Conservation (phyloP, 2,329 filamentous ascomycete genomes). For the Pseudogymnoascus sp. region DNA sequence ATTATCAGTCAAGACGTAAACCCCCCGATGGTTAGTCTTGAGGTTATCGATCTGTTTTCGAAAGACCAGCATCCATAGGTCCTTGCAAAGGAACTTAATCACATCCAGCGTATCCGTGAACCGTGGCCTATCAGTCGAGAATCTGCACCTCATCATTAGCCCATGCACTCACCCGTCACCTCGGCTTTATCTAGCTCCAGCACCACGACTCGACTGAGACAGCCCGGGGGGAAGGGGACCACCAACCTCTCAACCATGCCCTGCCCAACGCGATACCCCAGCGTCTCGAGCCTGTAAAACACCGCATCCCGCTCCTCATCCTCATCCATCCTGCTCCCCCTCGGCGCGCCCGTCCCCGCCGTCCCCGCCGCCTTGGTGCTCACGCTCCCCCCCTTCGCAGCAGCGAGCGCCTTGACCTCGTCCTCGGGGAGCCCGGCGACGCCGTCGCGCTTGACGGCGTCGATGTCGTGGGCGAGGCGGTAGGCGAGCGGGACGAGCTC, state of each 20-base stretch:
- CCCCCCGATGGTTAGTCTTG: constrained; percentile 96
- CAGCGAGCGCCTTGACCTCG: constrained; percentile 27
- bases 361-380: constrained; percentile 18
- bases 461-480: constrained; percentile 63
- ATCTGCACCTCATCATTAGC: constrained; percentile 39
- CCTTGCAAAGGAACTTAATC: constrained; percentile 98
- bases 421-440: constrained; percentile 5
- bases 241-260: constrained; percentile 81
- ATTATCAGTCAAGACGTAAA: constrained; percentile 93
- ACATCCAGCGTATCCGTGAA: constrained; percentile 90
- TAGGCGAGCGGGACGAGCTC: constrained; percentile 94
- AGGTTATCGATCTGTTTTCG: constrained; percentile 97
- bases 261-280: constrained; percentile 88
- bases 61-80: constrained; percentile 91
- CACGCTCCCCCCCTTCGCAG: constrained; percentile 59
- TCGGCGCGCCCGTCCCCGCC: constrained; percentile 13
- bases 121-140: constrained; percentile 74
- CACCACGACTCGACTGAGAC: background rate
- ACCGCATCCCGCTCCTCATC: constrained; percentile 80
- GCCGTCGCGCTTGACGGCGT: constrained; percentile 10
- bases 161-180: background rate
- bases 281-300: constrained; percentile 70
- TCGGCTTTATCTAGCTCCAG: constrained; percentile 15
- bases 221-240: background rate
- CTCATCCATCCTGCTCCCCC: constrained; percentile 48